Base-by-base conservation (phyloP, 164 flowering plant species). In the Magnolia changhungtana region DNA sequence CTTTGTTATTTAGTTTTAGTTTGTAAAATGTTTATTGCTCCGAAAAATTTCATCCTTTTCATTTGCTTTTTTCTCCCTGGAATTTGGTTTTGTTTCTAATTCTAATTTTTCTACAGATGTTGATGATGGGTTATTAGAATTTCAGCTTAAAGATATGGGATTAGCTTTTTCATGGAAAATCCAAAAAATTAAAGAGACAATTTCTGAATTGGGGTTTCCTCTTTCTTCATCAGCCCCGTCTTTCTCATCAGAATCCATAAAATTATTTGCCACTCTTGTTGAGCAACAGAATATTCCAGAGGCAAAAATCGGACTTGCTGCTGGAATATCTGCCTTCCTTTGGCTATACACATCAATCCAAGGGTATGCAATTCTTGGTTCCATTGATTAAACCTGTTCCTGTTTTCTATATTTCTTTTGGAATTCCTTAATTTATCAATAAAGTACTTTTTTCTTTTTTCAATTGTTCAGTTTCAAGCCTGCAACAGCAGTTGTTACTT, bases 121-220 rank as follows among this genome's bases (percentile, higher is more conserved):
- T 72, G 86, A 81, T 49, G 90, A 85, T 63, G 83, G 80, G 50
- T 49, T 84, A 55, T 74, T 96, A 51, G 89, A 82, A 75, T 89
- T 96, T 61, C 85, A 85, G 31, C 92, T 90, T 75, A 89, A 92
- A 81, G 96, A 94, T 78, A 20, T 88, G 82, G 86, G 72, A 29
- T 77, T 96, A 64, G 94, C 91, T 68, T 90, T 94, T 82, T 89
- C 92, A 20, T 96, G 99, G 99, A 81, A 93, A 29, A 79, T 88
- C 50, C 81, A 69, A 49, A 92, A 85, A 80, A 74, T 96, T 64
- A 85, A 82, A 77, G 92, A 84, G 68, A 79, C 71, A 20, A 81
- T 94, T 18, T 81, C 89, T 9, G 85, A 80, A 66, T 71, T 76
- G 19, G 81, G 75, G 52, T 10, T 67, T 76, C 80, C 84, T 50